These are phyloP conservation scores for Hypoxylon lenormandii DNA, from an alignment of 495 filamentous ascomycete genomes.

Conservation along the genomic window DNA sequence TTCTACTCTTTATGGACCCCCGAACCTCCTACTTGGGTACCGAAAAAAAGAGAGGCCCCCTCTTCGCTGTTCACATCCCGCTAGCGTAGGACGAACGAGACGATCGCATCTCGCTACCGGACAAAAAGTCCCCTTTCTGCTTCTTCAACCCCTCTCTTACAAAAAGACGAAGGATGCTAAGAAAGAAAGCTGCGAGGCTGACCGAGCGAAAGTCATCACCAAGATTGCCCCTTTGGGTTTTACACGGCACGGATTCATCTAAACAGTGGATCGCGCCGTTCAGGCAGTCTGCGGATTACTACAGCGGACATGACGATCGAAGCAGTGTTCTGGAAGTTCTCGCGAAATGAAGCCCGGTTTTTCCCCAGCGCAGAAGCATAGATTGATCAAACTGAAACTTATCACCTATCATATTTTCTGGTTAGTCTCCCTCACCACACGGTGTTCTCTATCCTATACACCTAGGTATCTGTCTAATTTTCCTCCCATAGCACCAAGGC, in stretches of 20 bases:
- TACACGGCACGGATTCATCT: constrained; percentile 38
- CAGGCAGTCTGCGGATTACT: constrained; percentile 47
- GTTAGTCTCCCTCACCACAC: neutral
- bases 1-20: constrained; percentile 48
- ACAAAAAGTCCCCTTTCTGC: too few relatives aligned
- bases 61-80: constrained; percentile 30
- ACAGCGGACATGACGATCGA: constrained; percentile 36
- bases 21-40: constrained; percentile 47
- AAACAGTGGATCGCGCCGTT: constrained; percentile 41
- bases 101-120: constrained; percentile 46
- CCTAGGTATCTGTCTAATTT: neutral
- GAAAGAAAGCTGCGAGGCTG: constrained; percentile 38
- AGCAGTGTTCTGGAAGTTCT: constrained; percentile 40
- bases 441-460: constrained; percentile 12
- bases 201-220: constrained; percentile 26
- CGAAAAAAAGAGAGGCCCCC: too few relatives aligned
- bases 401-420: constrained; percentile 4
- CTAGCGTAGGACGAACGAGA: constrained; percentile 39
- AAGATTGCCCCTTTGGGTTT: constrained; percentile 38
- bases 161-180: neutral
- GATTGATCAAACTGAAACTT: constrained; percentile 40
- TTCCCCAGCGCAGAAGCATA: constrained; percentile 9
- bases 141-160: constrained; percentile 6
- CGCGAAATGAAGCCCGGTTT: constrained; percentile 38
- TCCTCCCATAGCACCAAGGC: constrained; percentile 21